These are phyloP conservation scores for Carex scoparia DNA, from an alignment of 176 grass and related monocot genomes.

Conservation along the genomic window DNA sequence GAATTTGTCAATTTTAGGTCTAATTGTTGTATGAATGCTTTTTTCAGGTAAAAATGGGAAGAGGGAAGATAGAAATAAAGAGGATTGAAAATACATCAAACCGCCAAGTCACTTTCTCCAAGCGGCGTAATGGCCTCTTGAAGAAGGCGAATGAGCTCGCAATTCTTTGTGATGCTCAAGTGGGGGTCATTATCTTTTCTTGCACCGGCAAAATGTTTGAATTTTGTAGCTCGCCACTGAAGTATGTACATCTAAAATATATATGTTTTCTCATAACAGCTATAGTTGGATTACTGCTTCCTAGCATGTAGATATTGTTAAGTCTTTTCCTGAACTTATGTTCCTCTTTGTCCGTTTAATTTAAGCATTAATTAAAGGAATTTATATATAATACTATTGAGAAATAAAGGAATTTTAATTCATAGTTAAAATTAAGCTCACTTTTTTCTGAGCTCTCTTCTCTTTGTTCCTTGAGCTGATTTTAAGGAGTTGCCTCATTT, in stretches of 20 bases:
- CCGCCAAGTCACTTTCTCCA: conserved; percentile 84
- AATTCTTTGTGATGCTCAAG: conserved; percentile 65
- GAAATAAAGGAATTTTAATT: background rate
- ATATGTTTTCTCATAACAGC: background rate
- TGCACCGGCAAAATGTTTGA: conserved; percentile 67
- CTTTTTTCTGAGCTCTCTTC: background rate
- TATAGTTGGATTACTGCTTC: background rate
- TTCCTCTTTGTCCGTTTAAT: background rate
- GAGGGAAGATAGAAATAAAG: conserved; percentile 78
- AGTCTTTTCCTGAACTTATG: background rate
- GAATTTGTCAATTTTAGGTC: background rate
- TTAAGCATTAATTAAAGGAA: background rate
- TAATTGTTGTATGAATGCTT: background rate
- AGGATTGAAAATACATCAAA: conserved; percentile 72
- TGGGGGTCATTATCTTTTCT: conserved; percentile 69
- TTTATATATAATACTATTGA: too few species aligned
- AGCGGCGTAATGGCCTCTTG: conserved; percentile 61
- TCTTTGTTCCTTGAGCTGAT: background rate
- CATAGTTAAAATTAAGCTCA: background rate
- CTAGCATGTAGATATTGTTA: background rate
- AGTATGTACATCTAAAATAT: conserved; percentile 30
- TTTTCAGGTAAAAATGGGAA: conserved; percentile 45
- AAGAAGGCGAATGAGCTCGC: conserved; percentile 80
- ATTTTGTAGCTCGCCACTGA: conserved; percentile 63
- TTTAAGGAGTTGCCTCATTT: background rate